phyloP scores from a whole-genome alignment of 345 rosid species.

The Dimocarpus longan region DNA sequence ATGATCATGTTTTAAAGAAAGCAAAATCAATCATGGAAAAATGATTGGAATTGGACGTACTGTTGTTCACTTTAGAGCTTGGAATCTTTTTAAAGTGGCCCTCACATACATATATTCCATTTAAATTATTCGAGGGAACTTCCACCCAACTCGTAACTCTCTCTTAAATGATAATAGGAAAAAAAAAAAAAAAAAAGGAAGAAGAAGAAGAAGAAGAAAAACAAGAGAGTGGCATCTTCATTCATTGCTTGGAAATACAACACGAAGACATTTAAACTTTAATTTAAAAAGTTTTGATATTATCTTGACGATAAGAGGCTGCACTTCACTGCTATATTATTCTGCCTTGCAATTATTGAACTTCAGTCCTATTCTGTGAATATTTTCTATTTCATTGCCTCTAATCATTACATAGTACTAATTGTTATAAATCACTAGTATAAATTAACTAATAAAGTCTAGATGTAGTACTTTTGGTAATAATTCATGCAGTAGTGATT shows the following conservation, averaged over 20 bases:
- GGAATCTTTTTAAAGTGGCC: slow-evolving; percentile 20
- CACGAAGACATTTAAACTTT: not conserved
- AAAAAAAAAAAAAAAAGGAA: too few species aligned
- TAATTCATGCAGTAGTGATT: not conserved
- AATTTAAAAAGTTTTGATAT: not conserved
- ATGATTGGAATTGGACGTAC: slow-evolving; percentile 17
- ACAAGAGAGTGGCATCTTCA: slow-evolving; percentile 1
- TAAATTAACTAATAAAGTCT: not conserved
- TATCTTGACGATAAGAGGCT: not conserved
- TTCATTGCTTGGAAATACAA: not conserved
- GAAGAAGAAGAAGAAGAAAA: not conserved
- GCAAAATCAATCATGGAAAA: not conserved
- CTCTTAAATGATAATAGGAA: not conserved
- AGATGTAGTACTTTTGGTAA: not conserved
- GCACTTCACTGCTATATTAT: not conserved
- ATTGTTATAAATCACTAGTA: not conserved
- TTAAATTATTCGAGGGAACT: not conserved
- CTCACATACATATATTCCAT: slow-evolving; percentile 4
- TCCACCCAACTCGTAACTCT: not conserved
- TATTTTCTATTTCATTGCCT: not conserved
- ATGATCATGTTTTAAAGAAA: not conserved
- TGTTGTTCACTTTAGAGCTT: slow-evolving; percentile 18
- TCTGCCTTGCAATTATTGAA: not conserved
- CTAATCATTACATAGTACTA: too few species aligned
- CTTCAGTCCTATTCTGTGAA: not conserved